A percentile compares a stretch with the other conserved stretches of the same genome.
phyloP scores from a whole-genome alignment of 148 eudicot genomes.

The Fagopyrum homotropicum region DNA sequence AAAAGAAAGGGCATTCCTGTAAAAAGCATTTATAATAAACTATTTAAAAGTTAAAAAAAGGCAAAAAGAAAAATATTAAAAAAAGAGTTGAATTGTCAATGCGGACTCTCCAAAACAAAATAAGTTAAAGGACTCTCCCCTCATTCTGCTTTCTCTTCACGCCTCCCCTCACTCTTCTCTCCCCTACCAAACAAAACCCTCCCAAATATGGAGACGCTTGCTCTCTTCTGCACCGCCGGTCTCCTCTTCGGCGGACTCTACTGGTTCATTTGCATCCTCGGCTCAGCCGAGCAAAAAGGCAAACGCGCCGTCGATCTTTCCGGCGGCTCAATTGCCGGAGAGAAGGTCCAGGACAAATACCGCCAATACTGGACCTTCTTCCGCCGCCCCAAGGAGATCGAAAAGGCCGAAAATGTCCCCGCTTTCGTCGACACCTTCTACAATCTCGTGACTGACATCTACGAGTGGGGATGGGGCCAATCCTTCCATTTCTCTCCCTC shows the following conservation, averaged over 20 bases:
- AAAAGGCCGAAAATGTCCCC: conserved; percentile 36
- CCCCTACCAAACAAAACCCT: conserved; percentile 7
- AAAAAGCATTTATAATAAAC: too few species aligned
- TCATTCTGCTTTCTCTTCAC: not conserved
- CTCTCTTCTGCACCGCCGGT: conserved; percentile 39
- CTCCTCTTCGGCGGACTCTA: conserved; percentile 34
- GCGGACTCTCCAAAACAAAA: not conserved
- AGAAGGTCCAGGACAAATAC: conserved; percentile 43
- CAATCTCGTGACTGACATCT: conserved; percentile 50
- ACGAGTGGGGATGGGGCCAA: conserved; percentile 69
- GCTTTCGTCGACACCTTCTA: conserved; percentile 48
- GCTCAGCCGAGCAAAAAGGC: conserved; percentile 44
- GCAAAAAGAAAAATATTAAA: not conserved
- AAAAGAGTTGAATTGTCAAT: not conserved
- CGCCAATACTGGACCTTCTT: conserved; percentile 45
- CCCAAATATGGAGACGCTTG: conserved; percentile 28
- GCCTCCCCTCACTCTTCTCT: not conserved
- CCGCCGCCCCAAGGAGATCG: conserved; percentile 55
- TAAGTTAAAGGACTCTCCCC: not conserved
- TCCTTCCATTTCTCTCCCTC: conserved; percentile 52
- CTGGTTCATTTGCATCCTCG: conserved; percentile 47
- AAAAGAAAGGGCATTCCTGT: too few species aligned
- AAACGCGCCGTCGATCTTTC: conserved; percentile 44
- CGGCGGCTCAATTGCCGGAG: conserved; percentile 46
- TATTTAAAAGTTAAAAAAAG: not conserved